Percentiles rank a stretch among this genome's conserved stretches.
phyloP scores from a whole-genome alignment of 164 flowering plant species.

The Nelumbo lutea region DNA sequence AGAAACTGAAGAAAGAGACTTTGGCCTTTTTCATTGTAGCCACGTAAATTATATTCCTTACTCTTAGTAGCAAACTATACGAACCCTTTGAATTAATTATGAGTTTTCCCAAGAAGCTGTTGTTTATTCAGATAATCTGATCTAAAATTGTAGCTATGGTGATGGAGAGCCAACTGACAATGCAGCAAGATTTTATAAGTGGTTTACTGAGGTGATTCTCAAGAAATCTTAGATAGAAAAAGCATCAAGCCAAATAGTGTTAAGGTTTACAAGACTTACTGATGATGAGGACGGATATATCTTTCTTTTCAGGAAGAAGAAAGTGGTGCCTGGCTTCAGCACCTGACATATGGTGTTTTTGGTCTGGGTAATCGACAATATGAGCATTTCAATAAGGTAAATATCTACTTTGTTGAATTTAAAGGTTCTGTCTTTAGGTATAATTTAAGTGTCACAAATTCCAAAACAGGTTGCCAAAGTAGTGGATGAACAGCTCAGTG shows the following conservation, averaged over 20 bases:
- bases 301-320: conserved; percentile 46
- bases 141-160: conserved; percentile 56
- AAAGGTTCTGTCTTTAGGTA: neutral
- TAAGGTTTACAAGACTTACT: neutral
- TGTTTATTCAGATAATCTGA: conserved; percentile 5
- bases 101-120: neutral
- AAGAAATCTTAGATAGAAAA: neutral
- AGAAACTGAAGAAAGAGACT: conserved; percentile 70
- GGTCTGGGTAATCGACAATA: conserved; percentile 89
- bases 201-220: conserved; percentile 74
- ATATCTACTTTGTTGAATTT: neutral
- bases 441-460: conserved; percentile 8
- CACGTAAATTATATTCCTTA: conserved; percentile 46
- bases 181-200: conserved; percentile 87
- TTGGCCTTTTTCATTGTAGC: conserved; percentile 68
- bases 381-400: conserved; percentile 93
- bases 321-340: conserved; percentile 58
- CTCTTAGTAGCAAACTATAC: neutral
- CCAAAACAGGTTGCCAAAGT: conserved; percentile 56
- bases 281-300: neutral
- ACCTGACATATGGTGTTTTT: conserved; percentile 68
- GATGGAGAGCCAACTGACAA: conserved; percentile 98
- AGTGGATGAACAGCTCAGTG: conserved; percentile 52
- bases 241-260: neutral
- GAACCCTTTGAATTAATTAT: neutral